Conservation (phyloP, 2,329 filamentous ascomycete species). For the Colletotrichum orchidophilum region DNA sequence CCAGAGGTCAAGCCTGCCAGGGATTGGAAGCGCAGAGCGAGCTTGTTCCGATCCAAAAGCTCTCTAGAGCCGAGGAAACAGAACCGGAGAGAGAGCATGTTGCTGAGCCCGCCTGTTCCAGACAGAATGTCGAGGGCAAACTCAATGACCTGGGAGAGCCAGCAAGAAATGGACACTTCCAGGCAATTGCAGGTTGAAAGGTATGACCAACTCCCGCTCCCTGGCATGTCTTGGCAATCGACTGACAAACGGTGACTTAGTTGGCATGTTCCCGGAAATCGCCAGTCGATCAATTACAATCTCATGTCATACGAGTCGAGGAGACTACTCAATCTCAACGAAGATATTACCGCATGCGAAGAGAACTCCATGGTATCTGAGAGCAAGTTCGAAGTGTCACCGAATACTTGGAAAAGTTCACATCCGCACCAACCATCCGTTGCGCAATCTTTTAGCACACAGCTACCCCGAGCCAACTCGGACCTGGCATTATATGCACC, state of each 20-base stretch:
- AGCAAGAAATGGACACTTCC: slow-evolving; percentile 34
- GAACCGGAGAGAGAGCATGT: slow-evolving; percentile 13
- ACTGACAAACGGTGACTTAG: slow-evolving; percentile 38
- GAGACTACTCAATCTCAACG: slow-evolving; percentile 51
- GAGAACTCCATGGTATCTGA: slow-evolving; percentile 47
- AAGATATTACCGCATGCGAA: slow-evolving; percentile 44
- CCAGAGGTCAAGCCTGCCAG: slow-evolving; percentile 3
- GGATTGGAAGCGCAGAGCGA: slow-evolving; percentile 33
- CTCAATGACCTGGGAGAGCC: slow-evolving; percentile 34
- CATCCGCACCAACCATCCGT: slow-evolving; percentile 40
- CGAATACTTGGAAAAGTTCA: slow-evolving; percentile 48
- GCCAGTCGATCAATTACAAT: slow-evolving; percentile 54
- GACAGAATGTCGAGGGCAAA: slow-evolving; percentile 34
- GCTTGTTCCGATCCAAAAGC: slow-evolving; percentile 35
- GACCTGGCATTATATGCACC: slow-evolving; percentile 59
- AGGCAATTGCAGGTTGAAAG: slow-evolving; percentile 32
- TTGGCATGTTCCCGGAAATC: slow-evolving; percentile 44
- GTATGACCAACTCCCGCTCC: slow-evolving; percentile 1
- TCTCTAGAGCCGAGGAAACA: slow-evolving; percentile 21
- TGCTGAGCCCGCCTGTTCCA: slow-evolving; percentile 17
- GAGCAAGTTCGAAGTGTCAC: slow-evolving; percentile 43
- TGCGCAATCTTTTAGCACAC: slow-evolving; percentile 33
- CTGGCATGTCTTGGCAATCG: not conserved
- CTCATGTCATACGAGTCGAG: slow-evolving; percentile 56
- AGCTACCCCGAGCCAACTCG: slow-evolving; percentile 53